Conservation (phyloP, 2,329 filamentous ascomycete genomes). For the Cladobotryum mycophilum region DNA sequence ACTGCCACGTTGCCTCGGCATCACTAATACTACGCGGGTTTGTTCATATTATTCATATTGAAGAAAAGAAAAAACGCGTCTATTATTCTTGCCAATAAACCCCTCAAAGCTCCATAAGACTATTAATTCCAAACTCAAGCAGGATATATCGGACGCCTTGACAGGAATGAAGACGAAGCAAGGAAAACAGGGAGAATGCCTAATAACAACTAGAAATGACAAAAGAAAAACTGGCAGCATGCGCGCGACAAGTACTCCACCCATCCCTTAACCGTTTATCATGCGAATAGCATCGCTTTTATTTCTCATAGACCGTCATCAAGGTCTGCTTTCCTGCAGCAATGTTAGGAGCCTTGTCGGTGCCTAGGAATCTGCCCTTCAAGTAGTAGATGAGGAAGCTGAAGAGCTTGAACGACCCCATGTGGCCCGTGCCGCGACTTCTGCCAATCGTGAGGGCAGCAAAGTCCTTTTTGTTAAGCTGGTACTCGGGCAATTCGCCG, state of each 20-base stretch:
- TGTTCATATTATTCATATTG: too few relatives aligned
- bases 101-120: too few relatives aligned
- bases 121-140: too few relatives aligned
- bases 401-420: conserved; percentile 31
- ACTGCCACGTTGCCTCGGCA: too few relatives aligned
- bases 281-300: not conserved
- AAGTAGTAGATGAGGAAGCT: conserved; percentile 32
- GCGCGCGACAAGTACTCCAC: not conserved
- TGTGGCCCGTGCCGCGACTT: conserved; percentile 32
- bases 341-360: conserved; percentile 23
- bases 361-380: conserved; percentile 34
- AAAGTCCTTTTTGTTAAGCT: conserved; percentile 22
- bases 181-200: too few relatives aligned
- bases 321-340: conserved; percentile 31
- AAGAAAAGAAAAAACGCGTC: too few relatives aligned
- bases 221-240: too few relatives aligned
- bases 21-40: too few relatives aligned
- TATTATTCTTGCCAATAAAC: too few relatives aligned
- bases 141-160: too few relatives aligned
- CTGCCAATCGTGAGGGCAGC: conserved; percentile 35
- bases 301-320: conserved; percentile 27
- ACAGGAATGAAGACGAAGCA: too few relatives aligned
- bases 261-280: not conserved
- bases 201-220: too few relatives aligned
- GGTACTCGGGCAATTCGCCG: conserved; percentile 25